A percentile compares a stretch with the other conserved stretches of the same genome.
These are phyloP conservation scores for Fonsecaea monophora DNA, from an alignment of 2,329 filamentous ascomycete genomes.

Conservation along the genomic window DNA sequence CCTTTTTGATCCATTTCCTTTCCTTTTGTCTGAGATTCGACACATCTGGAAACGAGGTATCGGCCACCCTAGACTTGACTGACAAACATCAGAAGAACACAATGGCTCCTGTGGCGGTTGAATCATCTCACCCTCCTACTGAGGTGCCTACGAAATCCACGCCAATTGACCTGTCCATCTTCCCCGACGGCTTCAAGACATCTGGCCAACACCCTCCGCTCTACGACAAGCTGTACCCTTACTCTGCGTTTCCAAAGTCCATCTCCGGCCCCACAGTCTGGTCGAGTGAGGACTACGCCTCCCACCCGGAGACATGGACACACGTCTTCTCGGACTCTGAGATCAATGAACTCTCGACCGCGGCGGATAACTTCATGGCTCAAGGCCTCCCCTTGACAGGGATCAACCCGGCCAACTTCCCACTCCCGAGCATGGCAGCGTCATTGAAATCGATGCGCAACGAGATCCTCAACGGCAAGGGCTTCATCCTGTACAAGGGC, in stretches of 20 bases:
- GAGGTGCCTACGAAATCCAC: conserved; percentile 7
- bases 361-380: conserved; percentile 73
- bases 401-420: conserved; percentile 70
- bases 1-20: neutral
- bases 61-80: neutral
- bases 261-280: conserved; percentile 77
- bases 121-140: conserved; percentile 14
- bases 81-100: neutral
- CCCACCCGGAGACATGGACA: conserved; percentile 72
- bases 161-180: conserved; percentile 45
- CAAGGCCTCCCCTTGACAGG: conserved; percentile 72
- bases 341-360: conserved; percentile 68
- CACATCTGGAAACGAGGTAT: neutral
- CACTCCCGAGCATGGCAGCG: conserved; percentile 62
- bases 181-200: conserved; percentile 71
- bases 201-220: conserved; percentile 76
- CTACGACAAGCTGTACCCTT: conserved; percentile 69
- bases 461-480: conserved; percentile 81
- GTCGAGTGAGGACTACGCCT: conserved; percentile 68
- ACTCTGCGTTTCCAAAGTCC: conserved; percentile 71
- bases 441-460: conserved; percentile 64
- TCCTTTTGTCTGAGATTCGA: neutral
- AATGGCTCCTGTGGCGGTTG: conserved; percentile 33
- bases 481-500: conserved; percentile 87
- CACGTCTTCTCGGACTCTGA: conserved; percentile 72